Evolutionary conservation across 306 rosid genomes (phyloP).

Genomic region (Vigna angularis): DNA sequence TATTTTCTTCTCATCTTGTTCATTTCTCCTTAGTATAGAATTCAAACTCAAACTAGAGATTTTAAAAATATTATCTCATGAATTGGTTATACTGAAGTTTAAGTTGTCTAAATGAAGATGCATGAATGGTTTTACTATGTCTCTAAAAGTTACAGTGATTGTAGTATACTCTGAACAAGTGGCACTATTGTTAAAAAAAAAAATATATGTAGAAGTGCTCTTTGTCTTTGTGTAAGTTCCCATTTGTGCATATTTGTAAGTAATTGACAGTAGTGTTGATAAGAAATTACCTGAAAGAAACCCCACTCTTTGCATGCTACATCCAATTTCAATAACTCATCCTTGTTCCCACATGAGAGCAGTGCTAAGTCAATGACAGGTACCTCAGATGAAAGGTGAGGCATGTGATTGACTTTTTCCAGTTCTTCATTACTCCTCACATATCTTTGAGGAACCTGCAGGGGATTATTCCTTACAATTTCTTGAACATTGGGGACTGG

Average conservation of each 20-base stretch:
- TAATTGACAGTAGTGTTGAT: not conserved
- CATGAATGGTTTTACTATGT: not conserved
- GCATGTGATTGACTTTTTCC: constrained; percentile 6
- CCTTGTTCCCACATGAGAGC: constrained; percentile 45
- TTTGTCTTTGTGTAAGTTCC: not conserved
- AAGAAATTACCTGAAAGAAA: constrained; percentile 51
- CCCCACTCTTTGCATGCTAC: constrained; percentile 56
- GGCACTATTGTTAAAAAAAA: too few species aligned
- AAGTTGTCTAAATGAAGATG: not conserved
- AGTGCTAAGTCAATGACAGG: constrained; percentile 49
- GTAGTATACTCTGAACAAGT: too few species aligned
- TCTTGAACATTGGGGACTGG: constrained; percentile 57
- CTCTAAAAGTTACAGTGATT: not conserved
- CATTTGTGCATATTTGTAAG: not conserved
- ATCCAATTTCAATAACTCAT: constrained; percentile 51
- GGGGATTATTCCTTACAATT: constrained; percentile 47
- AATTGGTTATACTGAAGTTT: not conserved
- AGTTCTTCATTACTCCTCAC: constrained; percentile 43
- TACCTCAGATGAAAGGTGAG: constrained; percentile 48
- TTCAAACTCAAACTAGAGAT: too few species aligned
- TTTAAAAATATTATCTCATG: not conserved
- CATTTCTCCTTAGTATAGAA: too few species aligned
- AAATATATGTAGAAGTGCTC: not conserved
- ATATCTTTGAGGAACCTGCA: constrained; percentile 46
- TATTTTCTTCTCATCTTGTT: too few species aligned